Base-by-base conservation (phyloP, 2,329 filamentous ascomycete genomes). In the Aphanocladium album region DNA sequence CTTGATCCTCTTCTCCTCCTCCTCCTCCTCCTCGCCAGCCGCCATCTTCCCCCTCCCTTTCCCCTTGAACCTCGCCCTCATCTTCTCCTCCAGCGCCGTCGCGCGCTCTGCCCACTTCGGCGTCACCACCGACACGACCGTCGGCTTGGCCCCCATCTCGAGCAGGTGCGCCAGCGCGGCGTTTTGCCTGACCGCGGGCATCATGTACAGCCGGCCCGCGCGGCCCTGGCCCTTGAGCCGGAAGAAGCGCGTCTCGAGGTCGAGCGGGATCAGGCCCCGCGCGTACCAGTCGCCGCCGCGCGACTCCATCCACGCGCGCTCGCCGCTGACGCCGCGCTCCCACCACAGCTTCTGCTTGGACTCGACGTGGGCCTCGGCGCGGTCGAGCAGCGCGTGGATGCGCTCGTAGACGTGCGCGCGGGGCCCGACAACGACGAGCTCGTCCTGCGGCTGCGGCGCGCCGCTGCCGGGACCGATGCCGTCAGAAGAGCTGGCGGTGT, bases 381-480 rank as follows among this genome's bases (percentile, higher is more conserved):
- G 71, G 67, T 84, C 80, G 7, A 86, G 71, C 59, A 77, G 64
- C 16, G 70, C 70, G 65, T 83, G 80, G 19, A 86, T 68, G 57
- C 74, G 72, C 7, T 70, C 65, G 61, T 76, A 80, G 17, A 83
- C 72, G 55, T 83, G 81, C 43, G 83, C 78, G 4, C 81, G 81
- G 0, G 78, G 77, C 62, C 85, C 84, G 63, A 75, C 79, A 2
- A 87, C 72, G 16, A 86, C 69, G 72, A 79, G 86, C 11, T 77
- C 76, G 67, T 84, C 82, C 72, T 86, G 83, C 1, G 79, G 79
- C 67, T 75, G 81, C 1, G 77, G 77, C 25, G 88, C 76, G 60
- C 19, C 6, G 83, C 19, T 23, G 19, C 35, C 25, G n/a, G 4
- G 5, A 17, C 41, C 19, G 41, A 5, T 5, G 14, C 41, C 19